Evolutionary conservation across 106 monocot genomes (phyloP).

Genomic region (Alisma plantagoaquatica): DNA sequence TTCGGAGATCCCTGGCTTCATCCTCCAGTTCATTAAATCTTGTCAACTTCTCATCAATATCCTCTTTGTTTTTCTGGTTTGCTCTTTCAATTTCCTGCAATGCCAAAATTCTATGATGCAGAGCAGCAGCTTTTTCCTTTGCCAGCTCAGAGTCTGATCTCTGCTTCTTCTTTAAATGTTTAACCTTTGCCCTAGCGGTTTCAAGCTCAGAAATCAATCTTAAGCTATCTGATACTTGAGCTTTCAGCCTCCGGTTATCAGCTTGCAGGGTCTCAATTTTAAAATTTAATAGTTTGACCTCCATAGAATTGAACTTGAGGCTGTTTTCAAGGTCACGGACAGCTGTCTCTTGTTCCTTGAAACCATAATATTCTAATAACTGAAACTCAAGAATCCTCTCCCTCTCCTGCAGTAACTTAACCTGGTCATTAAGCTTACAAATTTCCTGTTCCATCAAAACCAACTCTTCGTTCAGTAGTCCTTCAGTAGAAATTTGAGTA

Average conservation of each 20-base stretch:
- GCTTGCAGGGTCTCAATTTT: slow-evolving; percentile 9
- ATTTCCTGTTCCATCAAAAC: no score
- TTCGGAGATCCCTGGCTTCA: slow-evolving; percentile 4
- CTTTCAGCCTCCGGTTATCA: slow-evolving; percentile 25
- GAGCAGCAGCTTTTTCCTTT: background rate
- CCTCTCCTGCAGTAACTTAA: no score
- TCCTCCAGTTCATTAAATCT: slow-evolving; percentile 6
- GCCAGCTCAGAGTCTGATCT: slow-evolving; percentile 5
- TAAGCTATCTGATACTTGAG: slow-evolving; percentile 8
- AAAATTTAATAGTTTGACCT: slow-evolving; percentile 7
- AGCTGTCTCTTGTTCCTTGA: no score
- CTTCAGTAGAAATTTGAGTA: no score
- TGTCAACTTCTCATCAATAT: background rate
- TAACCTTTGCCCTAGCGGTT: slow-evolving; percentile 1
- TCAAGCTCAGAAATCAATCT: slow-evolving; percentile 1
- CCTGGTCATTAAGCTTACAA: no score
- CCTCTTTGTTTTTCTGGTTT: background rate
- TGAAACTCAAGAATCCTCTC: no score
- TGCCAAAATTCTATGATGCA: background rate
- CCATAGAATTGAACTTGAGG: background rate
- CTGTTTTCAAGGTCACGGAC: background rate
- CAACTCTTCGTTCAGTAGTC: no score
- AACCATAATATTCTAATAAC: no score
- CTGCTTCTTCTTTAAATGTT: slow-evolving; percentile 5
- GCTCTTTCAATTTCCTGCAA: background rate